These are phyloP conservation scores for Suillus lakei DNA, from an alignment of 768 basidiomycete species.

Conservation along the genomic window DNA sequence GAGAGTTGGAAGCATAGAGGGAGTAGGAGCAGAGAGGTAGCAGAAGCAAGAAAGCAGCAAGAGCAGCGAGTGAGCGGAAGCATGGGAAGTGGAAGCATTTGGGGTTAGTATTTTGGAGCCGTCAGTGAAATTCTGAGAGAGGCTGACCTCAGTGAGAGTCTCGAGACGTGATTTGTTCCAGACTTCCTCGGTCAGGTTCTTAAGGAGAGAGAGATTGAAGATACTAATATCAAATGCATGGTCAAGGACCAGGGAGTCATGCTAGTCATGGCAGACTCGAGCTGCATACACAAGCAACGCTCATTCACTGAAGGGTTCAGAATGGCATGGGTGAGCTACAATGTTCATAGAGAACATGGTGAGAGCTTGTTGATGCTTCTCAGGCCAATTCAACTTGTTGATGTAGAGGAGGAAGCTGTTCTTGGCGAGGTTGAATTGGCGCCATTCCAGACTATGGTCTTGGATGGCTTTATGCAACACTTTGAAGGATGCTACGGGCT, in stretches of 20 bases:
- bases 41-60: too few species aligned
- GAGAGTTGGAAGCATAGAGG: too few species aligned
- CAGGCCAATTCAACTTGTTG: not conserved
- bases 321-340: rapidly evolving
- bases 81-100: too few species aligned
- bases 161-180: rapidly evolving
- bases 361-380: not conserved
- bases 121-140: too few species aligned
- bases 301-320: not conserved
- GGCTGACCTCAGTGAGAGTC: not conserved
- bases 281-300: not conserved
- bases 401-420: conserved; percentile 8
- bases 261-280: not conserved
- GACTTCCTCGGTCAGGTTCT: conserved; percentile 1
- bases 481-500: conserved; percentile 15
- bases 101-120: too few species aligned
- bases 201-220: not conserved
- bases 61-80: too few species aligned
- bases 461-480: conserved; percentile 14
- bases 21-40: too few species aligned
- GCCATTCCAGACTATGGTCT: conserved; percentile 24
- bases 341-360: conserved; percentile 3
- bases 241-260: not conserved
- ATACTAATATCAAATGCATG: not conserved
- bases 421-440: conserved; percentile 22